Conservation (phyloP, 208 protist species). For the Trypanosomatidae sp. region DNA sequence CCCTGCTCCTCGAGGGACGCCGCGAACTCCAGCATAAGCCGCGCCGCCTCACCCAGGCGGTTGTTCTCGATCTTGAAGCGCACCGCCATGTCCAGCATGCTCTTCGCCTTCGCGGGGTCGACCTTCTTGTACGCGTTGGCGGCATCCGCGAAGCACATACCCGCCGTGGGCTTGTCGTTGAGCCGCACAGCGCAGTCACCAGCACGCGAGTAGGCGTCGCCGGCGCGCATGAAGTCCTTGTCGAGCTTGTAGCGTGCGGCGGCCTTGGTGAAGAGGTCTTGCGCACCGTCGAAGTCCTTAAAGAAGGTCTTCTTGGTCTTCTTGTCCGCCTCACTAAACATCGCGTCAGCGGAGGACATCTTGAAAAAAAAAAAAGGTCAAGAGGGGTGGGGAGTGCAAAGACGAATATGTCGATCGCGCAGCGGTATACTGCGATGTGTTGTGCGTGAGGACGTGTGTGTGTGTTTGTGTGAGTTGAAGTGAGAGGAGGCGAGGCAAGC, state of each 20-base stretch:
- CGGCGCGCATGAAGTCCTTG: conserved; percentile 74
- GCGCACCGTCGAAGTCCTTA: conserved; percentile 79
- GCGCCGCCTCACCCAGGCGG: conserved; percentile 50
- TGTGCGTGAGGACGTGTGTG: no score
- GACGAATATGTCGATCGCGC: no score
- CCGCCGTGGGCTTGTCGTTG: conserved; percentile 44
- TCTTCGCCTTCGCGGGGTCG: conserved; percentile 54
- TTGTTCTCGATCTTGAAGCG: conserved; percentile 76
- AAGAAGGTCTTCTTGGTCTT: conserved; percentile 83
- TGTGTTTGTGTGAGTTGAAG: no score
- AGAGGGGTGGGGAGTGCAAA: not conserved
- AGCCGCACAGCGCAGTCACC: conserved; percentile 67
- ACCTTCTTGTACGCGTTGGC: conserved; percentile 66
- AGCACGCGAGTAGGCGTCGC: conserved; percentile 68
- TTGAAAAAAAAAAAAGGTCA: no score
- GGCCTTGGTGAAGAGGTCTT: conserved; percentile 80
- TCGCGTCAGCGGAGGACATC: conserved; percentile 47
- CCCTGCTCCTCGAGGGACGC: conserved; percentile 57
- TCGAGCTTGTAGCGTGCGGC: conserved; percentile 70
- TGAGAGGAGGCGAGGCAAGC: no score
- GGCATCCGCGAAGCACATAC: conserved; percentile 49
- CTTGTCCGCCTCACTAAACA: conserved; percentile 70
- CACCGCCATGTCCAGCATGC: conserved; percentile 67
- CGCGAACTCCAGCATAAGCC: conserved; percentile 72
- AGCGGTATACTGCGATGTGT: not conserved